Evolutionary conservation across 148 eudicot genomes (phyloP), one percentile per base, ranked within the genome.

Genomic region (Fagopyrum tataricum): DNA sequence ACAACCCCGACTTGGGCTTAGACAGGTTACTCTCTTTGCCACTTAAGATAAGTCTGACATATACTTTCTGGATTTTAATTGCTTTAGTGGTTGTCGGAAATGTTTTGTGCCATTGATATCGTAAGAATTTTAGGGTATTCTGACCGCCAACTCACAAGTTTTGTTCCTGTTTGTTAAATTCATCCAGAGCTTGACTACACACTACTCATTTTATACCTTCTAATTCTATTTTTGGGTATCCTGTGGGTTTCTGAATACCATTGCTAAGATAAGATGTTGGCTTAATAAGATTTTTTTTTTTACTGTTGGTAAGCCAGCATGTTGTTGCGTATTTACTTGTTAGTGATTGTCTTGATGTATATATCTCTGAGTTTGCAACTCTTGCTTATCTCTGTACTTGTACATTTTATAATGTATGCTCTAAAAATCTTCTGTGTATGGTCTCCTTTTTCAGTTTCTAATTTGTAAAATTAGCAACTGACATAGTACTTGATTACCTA

Each of bases 1-100:
- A 6, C 84, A 75, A 3, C 78, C 72, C 55, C 81, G 76, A 71
- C 80, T 78, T 72, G 79, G 64, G 59, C 72, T 51, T 68, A 80
- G 82, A 71, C 82, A 80, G 77, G 95, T 90, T 66, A 37, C 70
- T 26, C 70, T 31, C 8, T 7, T 37, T 6, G 41, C 8, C 12
- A 3, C 6, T 26, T 44, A 37, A 66, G n/a, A 2, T 6, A 4
- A 31, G 42, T 26, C 70, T 18, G 21, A 11, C 1, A 3, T 4
- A 14, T 15, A 14, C 14, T 55, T 55, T 26, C 17, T 61, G 67
- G 67, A 40, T 64, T 64, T 64, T 26, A 14, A 64, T 9, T 64
- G 69, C n/a, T 37, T 15, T 14, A 64, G 43, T 64, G 69, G 15
- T 64, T 26, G 20, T 0, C 15, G 69, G 69, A 64, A 14, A 64